Evolutionary conservation across 768 basidiomycete genomes (phyloP).

Genomic region (Russula vinacea): DNA sequence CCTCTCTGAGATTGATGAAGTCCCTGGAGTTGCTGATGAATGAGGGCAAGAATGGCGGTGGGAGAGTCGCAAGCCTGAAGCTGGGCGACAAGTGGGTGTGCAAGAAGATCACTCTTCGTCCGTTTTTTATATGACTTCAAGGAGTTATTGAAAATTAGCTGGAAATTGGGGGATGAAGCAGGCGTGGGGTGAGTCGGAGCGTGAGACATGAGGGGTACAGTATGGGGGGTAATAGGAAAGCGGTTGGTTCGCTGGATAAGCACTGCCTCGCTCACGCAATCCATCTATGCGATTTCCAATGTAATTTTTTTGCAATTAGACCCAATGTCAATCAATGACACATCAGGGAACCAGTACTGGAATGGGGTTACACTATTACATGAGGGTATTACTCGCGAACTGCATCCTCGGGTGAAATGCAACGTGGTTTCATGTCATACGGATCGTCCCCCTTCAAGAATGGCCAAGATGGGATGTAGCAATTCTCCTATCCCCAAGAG

Average conservation of each 20-base stretch:
- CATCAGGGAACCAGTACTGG: too few species aligned
- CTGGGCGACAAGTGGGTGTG: background rate
- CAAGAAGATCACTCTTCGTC: background rate
- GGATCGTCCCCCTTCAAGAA: constrained; percentile 13
- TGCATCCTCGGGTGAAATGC: background rate
- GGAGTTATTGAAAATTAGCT: background rate
- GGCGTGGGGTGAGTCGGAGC: too few species aligned
- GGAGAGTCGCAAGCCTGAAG: background rate
- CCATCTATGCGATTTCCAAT: too few species aligned
- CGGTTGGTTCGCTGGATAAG: too few species aligned
- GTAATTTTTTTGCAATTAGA: too few species aligned
- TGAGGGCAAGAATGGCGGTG: background rate
- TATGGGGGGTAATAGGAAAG: too few species aligned
- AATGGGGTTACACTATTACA: too few species aligned
- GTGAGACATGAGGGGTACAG: too few species aligned
- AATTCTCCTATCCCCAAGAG: constrained; percentile 17
- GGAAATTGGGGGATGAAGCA: background rate
- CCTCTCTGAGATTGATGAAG: background rate
- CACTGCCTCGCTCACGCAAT: too few species aligned
- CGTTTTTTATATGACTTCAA: background rate
- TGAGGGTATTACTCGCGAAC: background rate
- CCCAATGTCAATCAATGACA: too few species aligned
- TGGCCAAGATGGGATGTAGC: constrained; percentile 30
- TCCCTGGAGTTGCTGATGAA: background rate
- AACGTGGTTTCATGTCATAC: constrained; percentile 27